These are phyloP conservation scores for Sicyos edulis DNA, from an alignment of 306 rosid genomes.

Conservation along the genomic window DNA sequence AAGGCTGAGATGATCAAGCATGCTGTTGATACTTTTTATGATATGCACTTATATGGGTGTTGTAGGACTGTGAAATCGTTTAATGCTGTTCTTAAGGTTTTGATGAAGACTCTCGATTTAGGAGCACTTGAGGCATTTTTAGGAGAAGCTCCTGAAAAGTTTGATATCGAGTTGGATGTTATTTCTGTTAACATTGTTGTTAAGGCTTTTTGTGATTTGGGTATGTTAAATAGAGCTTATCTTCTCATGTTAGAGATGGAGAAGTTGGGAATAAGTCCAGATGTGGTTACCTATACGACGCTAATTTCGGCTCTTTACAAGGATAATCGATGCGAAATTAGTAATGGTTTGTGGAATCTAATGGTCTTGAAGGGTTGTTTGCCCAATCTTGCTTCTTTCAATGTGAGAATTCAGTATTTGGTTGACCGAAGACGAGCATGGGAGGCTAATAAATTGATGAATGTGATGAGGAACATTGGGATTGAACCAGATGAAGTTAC, in stretches of 20 bases:
- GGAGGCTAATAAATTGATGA: constrained; percentile 58
- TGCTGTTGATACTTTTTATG: constrained; percentile 51
- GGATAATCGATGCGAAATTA: constrained; percentile 38
- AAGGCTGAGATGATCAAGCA: constrained; percentile 60
- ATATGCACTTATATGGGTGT: constrained; percentile 47
- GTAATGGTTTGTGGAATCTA: constrained; percentile 72
- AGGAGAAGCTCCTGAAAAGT: constrained; percentile 22
- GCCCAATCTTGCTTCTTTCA: constrained; percentile 61
- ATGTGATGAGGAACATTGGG: constrained; percentile 44
- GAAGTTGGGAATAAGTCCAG: constrained; percentile 49
- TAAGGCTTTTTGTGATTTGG: constrained; percentile 51
- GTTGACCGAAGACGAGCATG: constrained; percentile 44
- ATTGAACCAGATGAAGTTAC: constrained; percentile 58
- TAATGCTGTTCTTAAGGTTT: constrained; percentile 57
- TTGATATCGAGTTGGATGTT: constrained; percentile 38
- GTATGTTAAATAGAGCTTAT: constrained; percentile 41
- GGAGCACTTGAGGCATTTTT: constrained; percentile 32
- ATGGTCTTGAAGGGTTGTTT: constrained; percentile 59
- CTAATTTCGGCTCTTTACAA: constrained; percentile 58
- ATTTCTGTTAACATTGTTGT: constrained; percentile 50
- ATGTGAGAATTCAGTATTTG: constrained; percentile 61
- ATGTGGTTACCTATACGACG: constrained; percentile 62
- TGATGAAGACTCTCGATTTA: constrained; percentile 37
- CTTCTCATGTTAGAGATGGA: constrained; percentile 45
- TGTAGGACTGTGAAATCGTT: constrained; percentile 63